Evolutionary conservation across 2,329 filamentous ascomycete genomes (phyloP).

Genomic region (Fusarium haematococcum): DNA sequence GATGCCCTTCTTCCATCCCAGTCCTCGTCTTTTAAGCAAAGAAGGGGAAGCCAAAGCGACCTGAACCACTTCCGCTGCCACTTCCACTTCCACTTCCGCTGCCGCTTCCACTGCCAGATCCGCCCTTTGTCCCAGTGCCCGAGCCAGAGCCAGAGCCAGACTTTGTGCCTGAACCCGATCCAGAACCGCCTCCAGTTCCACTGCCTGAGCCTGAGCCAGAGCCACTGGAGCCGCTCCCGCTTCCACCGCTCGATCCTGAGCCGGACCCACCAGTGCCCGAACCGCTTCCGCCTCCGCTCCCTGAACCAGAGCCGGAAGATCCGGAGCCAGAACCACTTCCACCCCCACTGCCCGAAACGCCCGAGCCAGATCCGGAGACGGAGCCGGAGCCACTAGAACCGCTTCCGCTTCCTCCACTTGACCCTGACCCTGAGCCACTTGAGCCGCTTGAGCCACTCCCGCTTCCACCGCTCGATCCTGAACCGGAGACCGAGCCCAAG

Average conservation of each 20-base stretch:
- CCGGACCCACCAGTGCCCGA: neutral
- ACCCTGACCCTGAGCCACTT: neutral
- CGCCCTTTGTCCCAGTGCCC: no score
- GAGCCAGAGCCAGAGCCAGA: no score
- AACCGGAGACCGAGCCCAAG: no score
- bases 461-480: no score
- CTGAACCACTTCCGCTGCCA: neutral
- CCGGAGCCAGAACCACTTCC: neutral
- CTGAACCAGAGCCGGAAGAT: neutral
- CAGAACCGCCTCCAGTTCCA: neutral
- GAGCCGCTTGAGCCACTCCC: no score
- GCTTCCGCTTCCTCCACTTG: neutral
- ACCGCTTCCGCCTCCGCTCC: neutral
- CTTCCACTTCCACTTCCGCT: neutral
- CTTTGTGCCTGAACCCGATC: neutral
- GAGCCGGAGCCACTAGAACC: neutral
- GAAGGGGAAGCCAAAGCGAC: neutral
- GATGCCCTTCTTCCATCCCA: no score
- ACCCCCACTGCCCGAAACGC: neutral
- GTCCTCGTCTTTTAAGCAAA: neutral
- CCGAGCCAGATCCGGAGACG: neutral
- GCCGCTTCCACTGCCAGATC: neutral
- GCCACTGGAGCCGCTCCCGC: neutral
- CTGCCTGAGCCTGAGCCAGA: neutral
- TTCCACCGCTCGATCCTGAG: neutral